Base-by-base conservation (phyloP, 805 yeast species). In the Suhomyces faveliae region DNA sequence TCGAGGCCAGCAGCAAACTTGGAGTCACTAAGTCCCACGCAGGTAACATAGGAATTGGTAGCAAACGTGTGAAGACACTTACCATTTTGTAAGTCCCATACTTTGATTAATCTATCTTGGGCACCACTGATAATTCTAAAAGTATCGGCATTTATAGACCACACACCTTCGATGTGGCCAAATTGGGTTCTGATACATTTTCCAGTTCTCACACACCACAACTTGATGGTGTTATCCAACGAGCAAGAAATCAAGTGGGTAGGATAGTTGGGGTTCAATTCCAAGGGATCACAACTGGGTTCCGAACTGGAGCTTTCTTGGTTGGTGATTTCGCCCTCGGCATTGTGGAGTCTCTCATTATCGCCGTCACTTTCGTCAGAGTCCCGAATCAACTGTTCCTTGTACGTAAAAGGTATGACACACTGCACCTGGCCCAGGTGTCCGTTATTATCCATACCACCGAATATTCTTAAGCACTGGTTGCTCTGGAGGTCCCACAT, bases 91-190 rank as follows among this genome's bases (percentile, higher is more conserved):
- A 94, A 73, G 63, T 94, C 99, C 99, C 99, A 94, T 5, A 94
- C 87, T 64, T 87, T 92, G 51, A 88, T 88, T 29, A 83, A 74
- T 52, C 89, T 79, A 71, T 94, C 99, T 62, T 94, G 97, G 1
- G 97, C 91, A 1, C 98, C 98, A 58, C 94, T 84, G 9, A 92
- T 87, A 40, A 94, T 87, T 55, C 99, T 79, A 75, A 94, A 94
- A 35, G 91, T 90, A 70, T 94, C 98, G 0, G 97, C 96, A 13
- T 94, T 89, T 47, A 94, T 86, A 38, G 92, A 89, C 97, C 98
- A 92, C 15, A 94, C 96, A 19, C 99, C 99, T 67, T 94, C 98
- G 46, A 92, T 89, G 63, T 94, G 99, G 2, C 99, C 99, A 71
- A 92, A 94, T 66, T 94, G 92, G 0, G 99, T 94, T 49, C 97